Base-by-base conservation (phyloP, 2,329 filamentous ascomycete genomes). In the Blastomyces emzantsi region DNA sequence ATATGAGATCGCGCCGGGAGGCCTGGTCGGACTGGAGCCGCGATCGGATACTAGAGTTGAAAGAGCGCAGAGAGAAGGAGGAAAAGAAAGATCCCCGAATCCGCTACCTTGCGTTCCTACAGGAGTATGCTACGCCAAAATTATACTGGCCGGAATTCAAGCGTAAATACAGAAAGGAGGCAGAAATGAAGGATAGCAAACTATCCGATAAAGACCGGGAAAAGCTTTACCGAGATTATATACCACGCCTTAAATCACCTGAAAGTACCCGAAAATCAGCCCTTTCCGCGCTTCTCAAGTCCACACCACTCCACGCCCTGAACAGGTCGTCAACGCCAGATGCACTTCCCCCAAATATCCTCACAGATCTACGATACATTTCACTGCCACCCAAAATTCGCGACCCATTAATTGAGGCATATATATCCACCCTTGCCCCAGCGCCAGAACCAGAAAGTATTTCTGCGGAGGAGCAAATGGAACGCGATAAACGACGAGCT, bases 101-200 rank as follows among this genome's bases (percentile, higher is more conserved):
- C 67, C 86, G 88, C 0, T 99, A 95, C 74, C 78, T 97, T 65
- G 83, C 84, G 0, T 89, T 99, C 67, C 80, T 99, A 39, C 86
- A 93, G 67, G 85, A 88, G 59, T 85, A 91, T 68, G 93, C 92
- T 0, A 94, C 88, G 0, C 88, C 90, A 0, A 97, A 96, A 77
- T 82, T 99, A 0, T 99, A 96, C 80, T 99, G 94, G 94, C 88
- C 90, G 0, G 94, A 99, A 73, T 99, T 99, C 77, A 91, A 90
- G 70, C 83, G 94, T 43, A 99, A 97, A 73, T 94, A 86, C 76
- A 89, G 88, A 68, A 92, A 89, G 67, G 92, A 96, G 67, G 76
- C 84, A 0, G 83, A 87, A 61, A 92, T 99, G 89, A 79, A 74
- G 63, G 76, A 78, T 62, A 70, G 70, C 6, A 72, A 77, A 22